phyloP scores from a whole-genome alignment of 1,139 yeast genomes.

The Blastobotrys petasosporus region DNA sequence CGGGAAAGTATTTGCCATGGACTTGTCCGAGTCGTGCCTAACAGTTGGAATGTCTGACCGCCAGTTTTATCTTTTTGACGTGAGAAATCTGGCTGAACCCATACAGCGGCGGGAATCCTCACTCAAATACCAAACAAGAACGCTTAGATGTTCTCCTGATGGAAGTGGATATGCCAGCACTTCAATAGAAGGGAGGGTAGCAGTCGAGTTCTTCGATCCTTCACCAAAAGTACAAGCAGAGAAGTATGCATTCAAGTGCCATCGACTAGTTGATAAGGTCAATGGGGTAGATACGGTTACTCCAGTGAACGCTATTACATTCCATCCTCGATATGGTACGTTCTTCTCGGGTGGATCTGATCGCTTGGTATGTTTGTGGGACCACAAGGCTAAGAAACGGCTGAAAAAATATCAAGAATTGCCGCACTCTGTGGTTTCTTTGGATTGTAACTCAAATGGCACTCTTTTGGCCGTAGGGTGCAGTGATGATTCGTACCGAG shows the following conservation, averaged over 20 bases:
- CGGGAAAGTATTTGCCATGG: slow-evolving; percentile 63
- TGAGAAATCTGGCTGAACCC: slow-evolving; percentile 43
- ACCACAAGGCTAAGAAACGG: slow-evolving; percentile 55
- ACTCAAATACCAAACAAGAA: slow-evolving; percentile 63
- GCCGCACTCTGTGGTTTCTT: slow-evolving; percentile 44
- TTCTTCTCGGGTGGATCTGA: slow-evolving; percentile 80
- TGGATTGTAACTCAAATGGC: slow-evolving; percentile 34
- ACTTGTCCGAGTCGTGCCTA: slow-evolving; percentile 42
- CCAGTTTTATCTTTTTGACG: slow-evolving; percentile 54
- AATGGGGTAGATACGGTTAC: slow-evolving; percentile 57
- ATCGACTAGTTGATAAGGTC: slow-evolving; percentile 44
- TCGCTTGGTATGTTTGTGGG: slow-evolving; percentile 74
- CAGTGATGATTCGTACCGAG: slow-evolving; percentile 27
- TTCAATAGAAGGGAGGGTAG: slow-evolving; percentile 84
- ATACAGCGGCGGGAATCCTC: slow-evolving; percentile 60
- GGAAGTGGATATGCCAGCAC: slow-evolving; percentile 67
- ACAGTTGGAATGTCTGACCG: slow-evolving; percentile 55
- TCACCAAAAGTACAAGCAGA: slow-evolving; percentile 42
- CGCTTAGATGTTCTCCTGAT: slow-evolving; percentile 52
- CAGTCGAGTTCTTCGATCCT: slow-evolving; percentile 65
- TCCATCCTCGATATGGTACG: slow-evolving; percentile 43
- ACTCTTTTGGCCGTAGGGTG: slow-evolving; percentile 47
- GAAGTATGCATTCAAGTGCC: slow-evolving; percentile 82
- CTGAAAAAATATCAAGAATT: slow-evolving; percentile 53
- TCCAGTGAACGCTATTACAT: slow-evolving; percentile 67